A percentile compares a stretch with the other conserved stretches of the same genome.
These are phyloP conservation scores for Cryptococcus sp. DNA, from an alignment of 1,284 basidiomycete genomes.

Conservation along the genomic window DNA sequence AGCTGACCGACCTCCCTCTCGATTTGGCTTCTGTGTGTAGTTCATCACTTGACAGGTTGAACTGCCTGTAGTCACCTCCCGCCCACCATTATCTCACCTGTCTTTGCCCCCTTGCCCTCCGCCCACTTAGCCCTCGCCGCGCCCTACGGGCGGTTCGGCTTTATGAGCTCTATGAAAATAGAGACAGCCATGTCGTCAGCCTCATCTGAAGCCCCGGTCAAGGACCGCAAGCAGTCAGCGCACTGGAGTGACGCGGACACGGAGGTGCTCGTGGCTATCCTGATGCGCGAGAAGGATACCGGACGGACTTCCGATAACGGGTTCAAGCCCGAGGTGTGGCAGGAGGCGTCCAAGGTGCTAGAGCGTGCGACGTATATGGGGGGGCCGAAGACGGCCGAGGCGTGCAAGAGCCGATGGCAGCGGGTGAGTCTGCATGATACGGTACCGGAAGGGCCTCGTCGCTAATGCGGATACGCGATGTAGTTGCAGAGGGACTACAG, in stretches of 20 bases:
- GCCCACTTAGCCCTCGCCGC: too few species aligned
- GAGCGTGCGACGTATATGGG: constrained; percentile 30
- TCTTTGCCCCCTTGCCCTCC: neutral
- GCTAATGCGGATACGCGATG: neutral
- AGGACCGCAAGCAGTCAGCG: constrained; percentile 41
- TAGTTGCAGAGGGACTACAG: constrained; percentile 43
- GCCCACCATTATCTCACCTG: neutral
- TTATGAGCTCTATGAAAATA: neutral
- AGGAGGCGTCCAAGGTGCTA: constrained; percentile 28
- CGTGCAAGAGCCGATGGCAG: constrained; percentile 46
- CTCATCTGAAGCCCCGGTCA: constrained; percentile 16
- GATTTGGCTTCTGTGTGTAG: neutral
- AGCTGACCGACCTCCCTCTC: too few species aligned
- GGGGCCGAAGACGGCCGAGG: constrained; percentile 44
- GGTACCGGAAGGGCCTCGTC: neutral
- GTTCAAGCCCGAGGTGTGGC: constrained; percentile 45
- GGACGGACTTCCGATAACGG: constrained; percentile 43
- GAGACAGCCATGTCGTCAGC: constrained; percentile 16
- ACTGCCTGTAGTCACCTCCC: neutral
- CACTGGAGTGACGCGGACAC: constrained; percentile 44
- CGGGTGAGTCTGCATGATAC: constrained; percentile 18
- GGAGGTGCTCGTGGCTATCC: constrained; percentile 27
- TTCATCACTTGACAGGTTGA: neutral
- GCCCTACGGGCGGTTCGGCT: neutral
- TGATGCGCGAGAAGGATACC: constrained; percentile 32